These are phyloP conservation scores for Fusarium metavorans DNA, from an alignment of 2,329 filamentous ascomycete species.

Conservation along the genomic window DNA sequence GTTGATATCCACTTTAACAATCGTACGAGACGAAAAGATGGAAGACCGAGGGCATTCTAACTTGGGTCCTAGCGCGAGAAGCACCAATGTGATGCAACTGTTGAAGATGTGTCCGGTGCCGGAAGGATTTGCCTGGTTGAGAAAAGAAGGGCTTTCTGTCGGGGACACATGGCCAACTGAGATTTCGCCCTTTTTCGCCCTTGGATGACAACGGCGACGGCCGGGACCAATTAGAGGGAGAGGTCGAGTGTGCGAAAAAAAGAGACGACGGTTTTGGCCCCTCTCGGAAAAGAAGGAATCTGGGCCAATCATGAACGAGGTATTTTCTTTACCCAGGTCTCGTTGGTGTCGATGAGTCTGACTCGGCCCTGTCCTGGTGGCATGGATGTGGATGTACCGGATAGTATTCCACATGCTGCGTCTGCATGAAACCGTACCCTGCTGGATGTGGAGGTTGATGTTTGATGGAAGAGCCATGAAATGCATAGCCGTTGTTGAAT, in stretches of 20 bases:
- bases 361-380: constrained; percentile 27
- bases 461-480: background rate
- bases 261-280: background rate
- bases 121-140: background rate
- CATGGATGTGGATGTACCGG: background rate
- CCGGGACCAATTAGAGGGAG: constrained; percentile 5
- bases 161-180: background rate
- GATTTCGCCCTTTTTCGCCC: background rate
- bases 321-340: constrained; percentile 35
- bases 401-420: constrained; percentile 5
- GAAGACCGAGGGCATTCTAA: constrained; percentile 21
- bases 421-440: background rate
- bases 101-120: background rate
- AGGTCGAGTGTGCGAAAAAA: background rate
- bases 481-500: constrained; percentile 6
- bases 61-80: background rate
- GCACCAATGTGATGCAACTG: background rate
- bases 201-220: background rate
- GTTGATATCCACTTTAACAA: constrained; percentile 28
- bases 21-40: constrained; percentile 33
- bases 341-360: constrained; percentile 27
- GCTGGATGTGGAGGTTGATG: background rate
- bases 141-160: background rate
- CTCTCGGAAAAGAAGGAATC: background rate
- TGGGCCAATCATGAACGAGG: constrained; percentile 32